Conservation (phyloP, 2,329 filamentous ascomycete species). For the Didymella segeticola region DNA sequence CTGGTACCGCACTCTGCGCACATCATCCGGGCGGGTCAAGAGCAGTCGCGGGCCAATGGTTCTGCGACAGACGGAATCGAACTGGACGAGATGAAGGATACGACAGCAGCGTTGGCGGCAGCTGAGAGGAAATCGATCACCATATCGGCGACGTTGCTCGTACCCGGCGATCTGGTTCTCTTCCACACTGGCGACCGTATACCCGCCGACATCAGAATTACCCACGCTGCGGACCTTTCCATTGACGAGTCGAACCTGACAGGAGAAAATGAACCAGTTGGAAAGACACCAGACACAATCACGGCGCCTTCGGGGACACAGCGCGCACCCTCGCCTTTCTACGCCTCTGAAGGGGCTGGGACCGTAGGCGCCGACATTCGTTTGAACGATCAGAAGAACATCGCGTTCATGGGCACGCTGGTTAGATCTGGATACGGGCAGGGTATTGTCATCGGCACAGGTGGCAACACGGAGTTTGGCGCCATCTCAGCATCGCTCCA, state of each 20-base stretch:
- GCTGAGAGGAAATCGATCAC: slow-evolving; percentile 79
- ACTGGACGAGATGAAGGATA: slow-evolving; percentile 58
- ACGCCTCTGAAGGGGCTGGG: slow-evolving; percentile 64
- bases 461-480: slow-evolving; percentile 91
- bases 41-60: slow-evolving; percentile 35
- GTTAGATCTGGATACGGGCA: slow-evolving; percentile 95
- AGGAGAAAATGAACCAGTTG: slow-evolving; percentile 92
- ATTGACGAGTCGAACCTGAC: slow-evolving; percentile 98
- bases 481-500: slow-evolving; percentile 94
- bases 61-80: slow-evolving; percentile 49
- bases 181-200: slow-evolving; percentile 97
- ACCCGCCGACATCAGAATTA: slow-evolving; percentile 94
- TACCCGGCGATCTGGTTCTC: slow-evolving; percentile 89
- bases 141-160: slow-evolving; percentile 84
- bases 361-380: slow-evolving; percentile 70
- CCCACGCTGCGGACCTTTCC: slow-evolving; percentile 83
- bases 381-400: slow-evolving; percentile 80
- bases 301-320: slow-evolving; percentile 47
- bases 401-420: slow-evolving; percentile 97
- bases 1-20: slow-evolving; percentile 95
- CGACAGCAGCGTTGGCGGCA: slow-evolving; percentile 66
- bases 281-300: slow-evolving; percentile 73
- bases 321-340: slow-evolving; percentile 62
- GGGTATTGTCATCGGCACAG: slow-evolving; percentile 96
- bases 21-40: slow-evolving; percentile 69